Evolutionary conservation across 2,329 filamentous ascomycete genomes (phyloP), one percentile per base, ranked within the genome.

Genomic region (Penicillium sclerotiorum): DNA sequence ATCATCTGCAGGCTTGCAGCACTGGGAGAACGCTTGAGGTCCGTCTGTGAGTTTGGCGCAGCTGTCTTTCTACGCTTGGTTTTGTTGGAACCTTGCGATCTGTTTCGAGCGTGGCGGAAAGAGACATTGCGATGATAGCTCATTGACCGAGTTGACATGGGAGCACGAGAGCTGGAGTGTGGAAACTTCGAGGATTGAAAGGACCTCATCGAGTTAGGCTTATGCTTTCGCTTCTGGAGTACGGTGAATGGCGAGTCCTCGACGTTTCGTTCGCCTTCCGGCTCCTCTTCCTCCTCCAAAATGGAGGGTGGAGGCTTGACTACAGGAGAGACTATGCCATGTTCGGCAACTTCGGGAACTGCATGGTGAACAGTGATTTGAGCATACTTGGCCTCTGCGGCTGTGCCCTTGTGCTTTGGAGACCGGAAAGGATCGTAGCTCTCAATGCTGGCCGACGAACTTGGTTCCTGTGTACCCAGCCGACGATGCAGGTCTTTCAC

Each of bases 361-460:
- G 65, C 72, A 42, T 84, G 82, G 61, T 90, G 86, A 40, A 94
- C 78, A 0, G 83, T 84, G 44, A 91, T 82, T 59, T 84, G 88
- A 23, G 86, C 80, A 60, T 85, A 84, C 52, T 85, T 81, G 7
- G 76, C 78, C 43, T 83, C 78, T 0, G 76, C 72, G 20, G 75
- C 59, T 47, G 70, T 51, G 44, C 81, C 72, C 18, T 77, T 74
- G 47, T 80, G 73, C 56, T 80, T 79, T 2, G 87, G 90, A 4
- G 88, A 84, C 62, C 89, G 83, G 68, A 88, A 95, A 0, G 91
- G 90, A 67, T 96, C 92, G 61, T 95, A 95, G 69, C 87, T 94
- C 55, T 81, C 74, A 65, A 82, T 59, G 63, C 77, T 65, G 3
- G 64, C 64, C 18, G 68, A 69, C 2, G 73, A 73, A 27, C 60